Evolutionary conservation across 208 protist species (phyloP).

Genomic region (Leishmania amazonensis): DNA sequence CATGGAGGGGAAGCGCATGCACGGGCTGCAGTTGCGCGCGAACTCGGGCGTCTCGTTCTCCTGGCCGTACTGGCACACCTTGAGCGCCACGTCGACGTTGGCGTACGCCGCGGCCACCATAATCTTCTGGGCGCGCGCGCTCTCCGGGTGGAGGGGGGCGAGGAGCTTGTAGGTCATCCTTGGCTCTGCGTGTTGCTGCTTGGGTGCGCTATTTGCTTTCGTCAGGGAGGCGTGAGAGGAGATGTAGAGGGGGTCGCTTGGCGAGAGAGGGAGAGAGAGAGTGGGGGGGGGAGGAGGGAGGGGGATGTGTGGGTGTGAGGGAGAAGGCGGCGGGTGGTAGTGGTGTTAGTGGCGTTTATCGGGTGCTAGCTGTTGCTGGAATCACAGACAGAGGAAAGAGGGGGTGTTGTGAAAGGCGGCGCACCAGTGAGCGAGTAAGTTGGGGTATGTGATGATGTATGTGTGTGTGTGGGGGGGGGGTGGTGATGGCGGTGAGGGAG

Average conservation of each 20-base stretch:
- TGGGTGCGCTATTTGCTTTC: neutral
- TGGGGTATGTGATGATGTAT: neutral
- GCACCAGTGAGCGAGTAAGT: too few relatives aligned
- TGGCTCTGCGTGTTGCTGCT: neutral
- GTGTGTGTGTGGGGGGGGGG: neutral
- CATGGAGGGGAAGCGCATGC: conserved; percentile 65
- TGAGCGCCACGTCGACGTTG: conserved; percentile 52
- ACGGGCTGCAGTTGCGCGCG: conserved; percentile 67
- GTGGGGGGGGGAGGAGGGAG: too few relatives aligned
- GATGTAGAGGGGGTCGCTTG: neutral
- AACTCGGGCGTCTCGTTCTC: conserved; percentile 74
- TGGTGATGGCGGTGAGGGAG: neutral
- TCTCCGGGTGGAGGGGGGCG: conserved; percentile 35
- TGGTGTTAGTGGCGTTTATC: too few relatives aligned
- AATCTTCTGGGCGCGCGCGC: conserved; percentile 62
- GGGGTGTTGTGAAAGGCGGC: too few relatives aligned
- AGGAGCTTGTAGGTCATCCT: conserved; percentile 49
- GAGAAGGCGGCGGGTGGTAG: neutral
- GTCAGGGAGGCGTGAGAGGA: neutral
- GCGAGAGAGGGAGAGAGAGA: neutral
- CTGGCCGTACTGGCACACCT: conserved; percentile 44
- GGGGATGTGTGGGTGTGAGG: too few relatives aligned
- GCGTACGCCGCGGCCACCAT: conserved; percentile 65
- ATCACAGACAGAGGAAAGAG: too few relatives aligned
- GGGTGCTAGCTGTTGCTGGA: too few relatives aligned